Conservation (phyloP, 2,329 filamentous ascomycete genomes). For the Penicillium psychrosexuale region DNA sequence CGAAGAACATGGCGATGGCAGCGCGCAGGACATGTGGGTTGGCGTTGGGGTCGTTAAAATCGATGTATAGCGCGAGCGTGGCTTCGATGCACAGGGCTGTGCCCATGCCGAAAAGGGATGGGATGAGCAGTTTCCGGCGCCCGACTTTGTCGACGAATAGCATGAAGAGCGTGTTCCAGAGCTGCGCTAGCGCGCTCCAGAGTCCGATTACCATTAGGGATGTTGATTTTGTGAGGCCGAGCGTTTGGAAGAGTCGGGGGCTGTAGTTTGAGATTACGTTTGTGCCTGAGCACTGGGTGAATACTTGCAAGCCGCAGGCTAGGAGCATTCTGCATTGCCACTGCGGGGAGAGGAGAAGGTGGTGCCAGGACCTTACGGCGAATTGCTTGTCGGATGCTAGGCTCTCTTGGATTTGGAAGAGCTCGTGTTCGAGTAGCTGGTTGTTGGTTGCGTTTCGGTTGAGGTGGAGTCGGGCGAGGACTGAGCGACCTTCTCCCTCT, state of each 20-base stretch:
- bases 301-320: conserved; percentile 49
- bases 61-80: conserved; percentile 39
- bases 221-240: conserved; percentile 45
- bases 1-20: conserved; percentile 49
- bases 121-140: conserved; percentile 50
- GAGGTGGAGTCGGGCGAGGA: conserved; percentile 35
- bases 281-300: conserved; percentile 49
- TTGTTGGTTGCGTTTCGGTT: conserved; percentile 30
- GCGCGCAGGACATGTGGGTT: conserved; percentile 42
- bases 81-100: conserved; percentile 42
- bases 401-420: conserved; percentile 41
- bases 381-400: conserved; percentile 38
- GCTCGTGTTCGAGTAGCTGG: conserved; percentile 41
- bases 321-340: conserved; percentile 49
- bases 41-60: conserved; percentile 25
- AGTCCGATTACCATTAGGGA: conserved; percentile 53
- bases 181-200: conserved; percentile 49
- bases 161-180: conserved; percentile 50
- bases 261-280: conserved; percentile 49
- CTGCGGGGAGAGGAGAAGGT: conserved; percentile 43
- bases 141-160: conserved; percentile 48
- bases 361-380: conserved; percentile 38
- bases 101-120: conserved; percentile 45
- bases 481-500: conserved; percentile 32
- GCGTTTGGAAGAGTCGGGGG: conserved; percentile 44